Conservation (phyloP, 1,284 basidiomycete species). For the Puccinia coronata region DNA sequence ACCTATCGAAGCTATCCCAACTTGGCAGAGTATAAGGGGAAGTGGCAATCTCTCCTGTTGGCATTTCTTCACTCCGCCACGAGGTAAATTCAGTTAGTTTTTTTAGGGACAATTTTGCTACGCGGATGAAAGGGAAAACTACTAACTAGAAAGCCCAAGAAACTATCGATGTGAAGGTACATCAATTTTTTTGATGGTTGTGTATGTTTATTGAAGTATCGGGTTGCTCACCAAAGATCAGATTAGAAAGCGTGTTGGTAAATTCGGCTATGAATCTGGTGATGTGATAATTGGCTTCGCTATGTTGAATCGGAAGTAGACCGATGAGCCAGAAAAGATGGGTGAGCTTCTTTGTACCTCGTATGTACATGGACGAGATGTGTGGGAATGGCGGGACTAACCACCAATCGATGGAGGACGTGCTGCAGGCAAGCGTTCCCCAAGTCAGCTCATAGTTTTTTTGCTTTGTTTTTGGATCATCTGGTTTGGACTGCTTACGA, state of each 20-base stretch:
- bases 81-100: background rate
- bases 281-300: slow-evolving; percentile 52
- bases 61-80: slow-evolving; percentile 35
- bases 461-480: too few relatives aligned
- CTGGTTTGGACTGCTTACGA: too few relatives aligned
- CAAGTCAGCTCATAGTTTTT: too few relatives aligned
- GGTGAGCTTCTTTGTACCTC: background rate
- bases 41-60: slow-evolving; percentile 27
- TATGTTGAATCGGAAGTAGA: too few relatives aligned
- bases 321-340: too few relatives aligned
- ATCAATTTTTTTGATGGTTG: too few relatives aligned
- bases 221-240: slow-evolving; percentile 62
- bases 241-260: slow-evolving; percentile 61
- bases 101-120: background rate
- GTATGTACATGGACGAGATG: too few relatives aligned
- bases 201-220: too few relatives aligned
- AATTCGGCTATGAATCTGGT: slow-evolving; percentile 60
- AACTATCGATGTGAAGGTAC: too few relatives aligned
- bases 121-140: background rate
- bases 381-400: too few relatives aligned
- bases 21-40: slow-evolving; percentile 34
- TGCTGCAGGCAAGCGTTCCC: background rate
- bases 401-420: slow-evolving; percentile 50
- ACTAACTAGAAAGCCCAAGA: background rate
- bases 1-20: slow-evolving; percentile 30